Conservation (phyloP, 306 rosid genomes). For the Pterocarpus santalinus region DNA sequence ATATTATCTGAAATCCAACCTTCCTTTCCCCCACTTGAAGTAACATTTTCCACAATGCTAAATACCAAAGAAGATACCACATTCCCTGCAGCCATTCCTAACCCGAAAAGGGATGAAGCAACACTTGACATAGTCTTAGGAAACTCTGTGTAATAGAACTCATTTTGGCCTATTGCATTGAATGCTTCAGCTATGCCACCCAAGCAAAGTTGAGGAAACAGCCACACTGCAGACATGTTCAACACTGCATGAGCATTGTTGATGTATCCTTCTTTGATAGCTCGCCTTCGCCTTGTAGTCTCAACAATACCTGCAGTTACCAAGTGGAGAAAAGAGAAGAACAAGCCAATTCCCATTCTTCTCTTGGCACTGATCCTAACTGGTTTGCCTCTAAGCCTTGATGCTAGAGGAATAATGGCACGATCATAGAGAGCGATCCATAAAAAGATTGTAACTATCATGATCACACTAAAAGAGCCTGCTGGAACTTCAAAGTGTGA, state of each 20-base stretch:
- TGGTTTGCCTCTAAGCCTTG: slow-evolving; percentile 63
- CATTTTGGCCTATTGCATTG: slow-evolving; percentile 70
- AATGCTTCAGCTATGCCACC: slow-evolving; percentile 76
- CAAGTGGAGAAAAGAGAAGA: slow-evolving; percentile 55
- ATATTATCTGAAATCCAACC: slow-evolving; percentile 68
- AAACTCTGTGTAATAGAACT: slow-evolving; percentile 76
- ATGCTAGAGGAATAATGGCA: slow-evolving; percentile 63
- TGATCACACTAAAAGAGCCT: slow-evolving; percentile 56
- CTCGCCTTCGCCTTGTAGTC: slow-evolving; percentile 50
- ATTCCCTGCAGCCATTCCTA: slow-evolving; percentile 65
- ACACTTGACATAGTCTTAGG: slow-evolving; percentile 73
- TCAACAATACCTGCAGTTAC: slow-evolving; percentile 61
- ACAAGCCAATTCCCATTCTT: slow-evolving; percentile 70
- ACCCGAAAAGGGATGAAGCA: slow-evolving; percentile 60
- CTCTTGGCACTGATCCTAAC: slow-evolving; percentile 56
- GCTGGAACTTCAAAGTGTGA: slow-evolving; percentile 65
- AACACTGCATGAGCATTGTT: slow-evolving; percentile 50
- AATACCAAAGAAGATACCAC: slow-evolving; percentile 56
- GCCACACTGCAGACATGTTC: slow-evolving; percentile 78
- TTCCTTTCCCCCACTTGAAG: slow-evolving; percentile 69
- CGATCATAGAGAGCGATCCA: slow-evolving; percentile 72
- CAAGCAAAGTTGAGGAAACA: slow-evolving; percentile 62
- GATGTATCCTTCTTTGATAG: slow-evolving; percentile 49
- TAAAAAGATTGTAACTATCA: slow-evolving; percentile 42
- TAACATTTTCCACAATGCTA: slow-evolving; percentile 50